phyloP scores from a whole-genome alignment of 139 green algal species.

The Micromonas pusilla region DNA sequence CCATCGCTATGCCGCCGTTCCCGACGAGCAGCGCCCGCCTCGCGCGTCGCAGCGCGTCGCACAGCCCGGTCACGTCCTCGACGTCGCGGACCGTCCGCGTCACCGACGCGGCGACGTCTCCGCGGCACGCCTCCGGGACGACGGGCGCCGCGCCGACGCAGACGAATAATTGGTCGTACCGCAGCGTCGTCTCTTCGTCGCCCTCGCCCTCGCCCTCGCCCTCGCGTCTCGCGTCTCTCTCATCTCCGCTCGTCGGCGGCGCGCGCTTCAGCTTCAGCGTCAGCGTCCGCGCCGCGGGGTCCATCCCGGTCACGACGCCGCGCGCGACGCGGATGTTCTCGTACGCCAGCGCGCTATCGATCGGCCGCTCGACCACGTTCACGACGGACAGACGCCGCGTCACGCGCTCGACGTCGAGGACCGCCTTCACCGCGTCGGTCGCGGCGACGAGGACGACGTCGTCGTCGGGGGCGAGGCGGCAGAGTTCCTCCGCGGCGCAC shows the following conservation, averaged over 20 bases:
- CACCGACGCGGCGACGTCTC: neutral
- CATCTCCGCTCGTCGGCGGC: no score
- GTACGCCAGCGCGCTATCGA: neutral
- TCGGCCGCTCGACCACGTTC: neutral
- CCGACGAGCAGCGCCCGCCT: conserved; percentile 60
- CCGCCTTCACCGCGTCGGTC: conserved; percentile 52
- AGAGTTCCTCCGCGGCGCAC: conserved; percentile 67
- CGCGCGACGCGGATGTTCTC: neutral
- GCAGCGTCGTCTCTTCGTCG: conserved; percentile 18
- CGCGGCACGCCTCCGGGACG: neutral
- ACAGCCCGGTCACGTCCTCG: neutral
- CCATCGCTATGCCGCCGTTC: conserved; percentile 82
- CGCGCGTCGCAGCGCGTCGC: neutral
- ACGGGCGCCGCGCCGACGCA: conserved; percentile 54
- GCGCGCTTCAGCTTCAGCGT: no score
- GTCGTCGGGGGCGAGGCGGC: conserved; percentile 37
- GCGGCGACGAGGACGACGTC: conserved; percentile 51
- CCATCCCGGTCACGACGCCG: neutral
- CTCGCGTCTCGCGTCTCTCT: neutral
- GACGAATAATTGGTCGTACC: conserved; percentile 67
- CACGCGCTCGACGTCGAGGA: conserved; percentile 41
- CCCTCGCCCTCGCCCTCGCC: neutral
- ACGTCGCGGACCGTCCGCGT: neutral
- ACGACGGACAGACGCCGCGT: neutral
- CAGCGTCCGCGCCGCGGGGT: neutral